phyloP scores from a whole-genome alignment of 192 early-diverging fungal genomes.

The Pilaira anomala region DNA sequence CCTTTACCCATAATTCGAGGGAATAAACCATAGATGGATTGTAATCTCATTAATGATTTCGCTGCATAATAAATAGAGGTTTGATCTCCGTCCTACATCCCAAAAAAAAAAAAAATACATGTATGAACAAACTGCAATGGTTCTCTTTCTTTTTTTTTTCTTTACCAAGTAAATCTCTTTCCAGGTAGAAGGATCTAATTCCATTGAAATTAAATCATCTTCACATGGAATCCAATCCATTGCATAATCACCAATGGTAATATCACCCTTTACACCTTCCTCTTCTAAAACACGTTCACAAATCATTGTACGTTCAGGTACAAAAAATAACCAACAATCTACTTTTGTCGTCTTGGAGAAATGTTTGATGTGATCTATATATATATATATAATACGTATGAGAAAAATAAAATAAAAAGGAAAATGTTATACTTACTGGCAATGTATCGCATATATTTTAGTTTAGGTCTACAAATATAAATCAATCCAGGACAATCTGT shows the following conservation, averaged over 20 bases:
- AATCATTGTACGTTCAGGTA: slow-evolving; percentile 82
- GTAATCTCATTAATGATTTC: slow-evolving; percentile 85
- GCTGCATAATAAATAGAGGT: slow-evolving; percentile 70
- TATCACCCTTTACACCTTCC: slow-evolving; percentile 84
- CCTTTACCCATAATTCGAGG: slow-evolving; percentile 92
- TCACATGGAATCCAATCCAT: slow-evolving; percentile 91
- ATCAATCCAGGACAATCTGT: slow-evolving; percentile 73
- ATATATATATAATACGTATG: slow-evolving; percentile 17
- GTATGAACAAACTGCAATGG: no score
- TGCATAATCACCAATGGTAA: slow-evolving; percentile 82
- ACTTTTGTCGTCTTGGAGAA: slow-evolving; percentile 14
- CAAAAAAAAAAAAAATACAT: no score
- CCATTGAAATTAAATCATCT: slow-evolving; percentile 86
- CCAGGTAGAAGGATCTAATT: slow-evolving; percentile 74
- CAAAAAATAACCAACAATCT: slow-evolving; percentile 79
- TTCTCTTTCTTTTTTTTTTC: not conserved
- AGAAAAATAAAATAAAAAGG: slow-evolving; percentile 6
- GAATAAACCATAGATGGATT: slow-evolving; percentile 83
- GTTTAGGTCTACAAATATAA: slow-evolving; percentile 80
- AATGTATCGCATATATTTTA: slow-evolving; percentile 79
- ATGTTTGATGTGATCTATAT: slow-evolving; percentile 34
- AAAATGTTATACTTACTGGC: slow-evolving; percentile 50
- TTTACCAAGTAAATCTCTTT: slow-evolving; percentile 71
- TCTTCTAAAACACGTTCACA: slow-evolving; percentile 96
- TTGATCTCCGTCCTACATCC: slow-evolving; percentile 66